Conservation (phyloP, 306 rosid genomes). For the Citrullus amarus region DNA sequence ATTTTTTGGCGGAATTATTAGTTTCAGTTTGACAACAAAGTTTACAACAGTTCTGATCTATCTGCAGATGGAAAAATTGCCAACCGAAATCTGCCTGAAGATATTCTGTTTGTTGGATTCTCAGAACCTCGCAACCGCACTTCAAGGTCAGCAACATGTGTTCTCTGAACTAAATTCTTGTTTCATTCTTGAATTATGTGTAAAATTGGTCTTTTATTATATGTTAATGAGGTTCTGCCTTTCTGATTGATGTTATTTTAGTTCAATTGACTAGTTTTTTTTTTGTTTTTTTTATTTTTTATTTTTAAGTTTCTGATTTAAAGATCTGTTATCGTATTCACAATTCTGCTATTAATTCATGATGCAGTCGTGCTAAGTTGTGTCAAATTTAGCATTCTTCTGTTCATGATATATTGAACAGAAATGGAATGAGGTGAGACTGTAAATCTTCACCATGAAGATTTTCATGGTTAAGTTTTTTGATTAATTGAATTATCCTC, state of each 20-base stretch:
- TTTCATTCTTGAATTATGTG: not conserved
- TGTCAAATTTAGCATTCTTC: not conserved
- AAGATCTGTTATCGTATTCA: not conserved
- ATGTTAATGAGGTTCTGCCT: not conserved
- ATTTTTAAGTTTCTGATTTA: not conserved
- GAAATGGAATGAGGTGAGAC: not conserved
- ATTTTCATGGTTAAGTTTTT: too few species aligned
- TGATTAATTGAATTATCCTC: not conserved
- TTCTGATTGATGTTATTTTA: not conserved
- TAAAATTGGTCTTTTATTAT: too few species aligned
- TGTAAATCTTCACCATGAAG: not conserved
- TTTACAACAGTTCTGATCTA: not conserved
- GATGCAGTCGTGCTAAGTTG: not conserved
- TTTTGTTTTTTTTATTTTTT: not conserved
- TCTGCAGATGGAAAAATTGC: constrained; percentile 39
- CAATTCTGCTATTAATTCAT: not conserved
- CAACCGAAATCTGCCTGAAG: constrained; percentile 38
- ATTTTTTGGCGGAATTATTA: too few species aligned
- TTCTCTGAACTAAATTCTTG: not conserved
- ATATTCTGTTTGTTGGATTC: constrained; percentile 50
- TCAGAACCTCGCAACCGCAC: constrained; percentile 37
- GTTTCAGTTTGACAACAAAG: not conserved
- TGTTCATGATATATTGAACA: not conserved
- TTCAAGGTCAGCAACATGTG: constrained; percentile 37
- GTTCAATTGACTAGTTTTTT: not conserved